A percentile compares a stretch with the other conserved stretches of the same genome.
Conservation (phyloP, 73 alveolate species). For the Stentor coeruleus region DNA sequence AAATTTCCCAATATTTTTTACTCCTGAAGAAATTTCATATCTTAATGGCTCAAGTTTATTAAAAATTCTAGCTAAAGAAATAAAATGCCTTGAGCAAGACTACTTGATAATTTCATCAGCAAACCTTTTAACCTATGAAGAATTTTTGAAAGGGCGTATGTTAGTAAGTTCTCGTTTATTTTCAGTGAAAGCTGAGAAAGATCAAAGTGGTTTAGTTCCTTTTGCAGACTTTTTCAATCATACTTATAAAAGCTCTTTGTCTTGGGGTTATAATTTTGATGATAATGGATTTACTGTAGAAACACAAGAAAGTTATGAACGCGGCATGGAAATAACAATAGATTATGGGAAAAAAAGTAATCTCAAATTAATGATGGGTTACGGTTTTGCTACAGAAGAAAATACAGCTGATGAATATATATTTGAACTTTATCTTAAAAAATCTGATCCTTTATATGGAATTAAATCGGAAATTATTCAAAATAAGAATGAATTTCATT, state of each 20-base stretch:
- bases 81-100: background rate
- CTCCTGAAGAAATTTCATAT: background rate
- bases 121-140: background rate
- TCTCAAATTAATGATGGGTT: background rate
- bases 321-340: background rate
- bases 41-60: background rate
- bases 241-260: background rate
- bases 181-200: background rate
- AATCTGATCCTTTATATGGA: background rate
- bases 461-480: background rate
- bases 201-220: background rate
- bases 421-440: too few species aligned
- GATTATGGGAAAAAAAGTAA: background rate
- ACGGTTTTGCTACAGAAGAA: background rate
- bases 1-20: background rate
- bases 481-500: background rate
- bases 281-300: background rate
- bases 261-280: background rate
- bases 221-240: background rate
- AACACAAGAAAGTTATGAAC: background rate
- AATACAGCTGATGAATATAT: background rate
- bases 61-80: background rate
- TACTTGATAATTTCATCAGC: too few species aligned
- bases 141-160: background rate
- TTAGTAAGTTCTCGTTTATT: background rate